These are phyloP conservation scores for Chlorella vulgaris DNA, from an alignment of 139 green algal genomes.

Conservation along the genomic window DNA sequence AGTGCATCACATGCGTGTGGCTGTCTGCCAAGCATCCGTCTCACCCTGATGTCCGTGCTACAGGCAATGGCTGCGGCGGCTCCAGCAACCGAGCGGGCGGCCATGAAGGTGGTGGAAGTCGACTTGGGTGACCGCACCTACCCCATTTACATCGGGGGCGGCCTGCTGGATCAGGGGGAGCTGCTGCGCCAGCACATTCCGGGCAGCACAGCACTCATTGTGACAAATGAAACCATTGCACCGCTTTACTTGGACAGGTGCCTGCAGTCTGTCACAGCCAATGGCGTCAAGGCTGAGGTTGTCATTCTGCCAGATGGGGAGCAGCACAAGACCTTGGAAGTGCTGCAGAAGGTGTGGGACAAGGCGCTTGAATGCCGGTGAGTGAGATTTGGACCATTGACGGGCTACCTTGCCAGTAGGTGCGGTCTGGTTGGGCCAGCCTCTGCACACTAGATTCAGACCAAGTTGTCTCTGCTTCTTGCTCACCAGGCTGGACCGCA, in stretches of 20 bases:
- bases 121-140: constrained; percentile 91
- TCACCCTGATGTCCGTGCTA: background rate
- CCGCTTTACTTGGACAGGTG: constrained; percentile 90
- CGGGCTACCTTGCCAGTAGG: too few relatives aligned
- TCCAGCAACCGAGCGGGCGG: background rate
- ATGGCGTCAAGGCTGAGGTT: constrained; percentile 52
- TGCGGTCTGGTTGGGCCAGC: too few relatives aligned
- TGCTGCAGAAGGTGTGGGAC: constrained; percentile 68
- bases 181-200: constrained; percentile 88
- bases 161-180: constrained; percentile 76
- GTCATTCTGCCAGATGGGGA: constrained; percentile 95
- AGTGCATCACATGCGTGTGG: background rate
- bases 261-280: constrained; percentile 44
- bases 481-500: constrained; percentile 84
- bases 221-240: constrained; percentile 96
- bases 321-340: constrained; percentile 92
- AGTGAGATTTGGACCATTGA: background rate
- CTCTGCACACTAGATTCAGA: too few relatives aligned
- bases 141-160: constrained; percentile 95
- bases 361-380: constrained; percentile 29
- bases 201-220: constrained; percentile 89
- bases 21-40: too few relatives aligned
- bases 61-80: constrained; percentile 20
- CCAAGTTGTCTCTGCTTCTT: too few relatives aligned
- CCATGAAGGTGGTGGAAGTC: constrained; percentile 59